Evolutionary conservation across 495 filamentous ascomycete genomes (phyloP), one percentile per base, ranked within the genome.

Genomic region (Hyaloscypha hepaticicola): DNA sequence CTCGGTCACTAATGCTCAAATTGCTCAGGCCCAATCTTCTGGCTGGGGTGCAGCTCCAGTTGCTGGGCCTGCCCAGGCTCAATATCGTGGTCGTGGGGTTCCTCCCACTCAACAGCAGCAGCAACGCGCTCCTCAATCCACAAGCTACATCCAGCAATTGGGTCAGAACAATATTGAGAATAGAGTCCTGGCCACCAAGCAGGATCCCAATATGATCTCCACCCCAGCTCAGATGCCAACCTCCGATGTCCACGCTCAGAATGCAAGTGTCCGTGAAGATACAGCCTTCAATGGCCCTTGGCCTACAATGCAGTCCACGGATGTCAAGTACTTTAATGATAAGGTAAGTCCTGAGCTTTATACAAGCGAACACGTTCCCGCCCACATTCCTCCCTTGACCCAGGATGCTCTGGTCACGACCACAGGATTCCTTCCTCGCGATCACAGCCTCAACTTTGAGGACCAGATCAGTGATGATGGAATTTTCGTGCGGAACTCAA

Each of bases 391-490:
- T 2, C 26, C 53, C 5, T 28, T 66, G 27, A 66, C 66, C 2
- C 29, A 58, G 56, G 58, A 52, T 21, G 33, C 62, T 19, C 34
- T 62, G 14, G 27, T 27, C 16, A 55, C 27, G n/a, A 27, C 14
- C 19, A 34, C 28, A n/a, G 62, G 41, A 19, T 51, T 53, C 22
- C 21, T 7, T 5, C 51, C 50, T 25, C 26, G 27, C 33, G 21
- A 52, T 2, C 28, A 29, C 5, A 21, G 12, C 9, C 29, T 34
- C 53, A 56, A 27, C n/a, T 53, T 65, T 60, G 61, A 66, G n/a
- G 62, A 62, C 48, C 41, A 22, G 27, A 19, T 68, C 27, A 71
- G 69, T 45, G 53, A 71, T 55, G 49, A 38, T 50, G 69, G 68
- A 28, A 21, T 70, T 56, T 26, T 24, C 27, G 33, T 49, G 16